These are phyloP conservation scores for Porodaedalea pini DNA, from an alignment of 1,284 basidiomycete species.

Conservation along the genomic window DNA sequence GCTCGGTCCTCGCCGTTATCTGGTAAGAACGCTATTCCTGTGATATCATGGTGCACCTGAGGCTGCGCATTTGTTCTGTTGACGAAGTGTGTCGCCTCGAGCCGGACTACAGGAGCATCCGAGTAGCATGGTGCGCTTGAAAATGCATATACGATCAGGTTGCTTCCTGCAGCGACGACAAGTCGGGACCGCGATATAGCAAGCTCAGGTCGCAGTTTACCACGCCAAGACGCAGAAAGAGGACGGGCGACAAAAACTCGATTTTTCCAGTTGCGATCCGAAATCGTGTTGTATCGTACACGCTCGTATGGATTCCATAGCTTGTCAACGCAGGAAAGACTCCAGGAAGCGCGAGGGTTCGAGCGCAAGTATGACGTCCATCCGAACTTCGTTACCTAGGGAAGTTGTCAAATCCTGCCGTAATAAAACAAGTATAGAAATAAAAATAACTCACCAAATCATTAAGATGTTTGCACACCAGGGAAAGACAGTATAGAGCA, in stretches of 20 bases:
- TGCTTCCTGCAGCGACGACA: constrained; percentile 58
- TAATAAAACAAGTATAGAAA: background rate
- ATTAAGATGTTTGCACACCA: constrained; percentile 14
- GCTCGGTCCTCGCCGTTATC: constrained; percentile 48
- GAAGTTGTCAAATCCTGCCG: background rate
- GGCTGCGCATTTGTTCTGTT: constrained; percentile 27
- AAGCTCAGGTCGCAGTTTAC: constrained; percentile 56
- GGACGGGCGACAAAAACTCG: constrained; percentile 61
- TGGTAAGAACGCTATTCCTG: constrained; percentile 42
- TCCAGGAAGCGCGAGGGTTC: constrained; percentile 51
- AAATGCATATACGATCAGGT: constrained; percentile 59
- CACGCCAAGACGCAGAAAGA: constrained; percentile 58
- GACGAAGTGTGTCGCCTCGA: constrained; percentile 50
- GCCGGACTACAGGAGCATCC: constrained; percentile 41
- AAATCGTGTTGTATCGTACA: constrained; percentile 50
- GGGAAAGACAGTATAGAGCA: constrained; percentile 1
- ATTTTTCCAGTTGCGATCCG: constrained; percentile 54
- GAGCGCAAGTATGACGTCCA: constrained; percentile 51
- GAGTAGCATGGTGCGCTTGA: constrained; percentile 28
- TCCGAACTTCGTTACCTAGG: constrained; percentile 57
- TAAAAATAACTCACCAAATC: constrained; percentile 14
- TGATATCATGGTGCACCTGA: constrained; percentile 49
- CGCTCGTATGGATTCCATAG: constrained; percentile 46
- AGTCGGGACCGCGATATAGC: constrained; percentile 55
- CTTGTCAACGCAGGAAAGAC: constrained; percentile 43